Conservation (phyloP, 2,329 filamentous ascomycete genomes). For the Gliomastix tumulicola region DNA sequence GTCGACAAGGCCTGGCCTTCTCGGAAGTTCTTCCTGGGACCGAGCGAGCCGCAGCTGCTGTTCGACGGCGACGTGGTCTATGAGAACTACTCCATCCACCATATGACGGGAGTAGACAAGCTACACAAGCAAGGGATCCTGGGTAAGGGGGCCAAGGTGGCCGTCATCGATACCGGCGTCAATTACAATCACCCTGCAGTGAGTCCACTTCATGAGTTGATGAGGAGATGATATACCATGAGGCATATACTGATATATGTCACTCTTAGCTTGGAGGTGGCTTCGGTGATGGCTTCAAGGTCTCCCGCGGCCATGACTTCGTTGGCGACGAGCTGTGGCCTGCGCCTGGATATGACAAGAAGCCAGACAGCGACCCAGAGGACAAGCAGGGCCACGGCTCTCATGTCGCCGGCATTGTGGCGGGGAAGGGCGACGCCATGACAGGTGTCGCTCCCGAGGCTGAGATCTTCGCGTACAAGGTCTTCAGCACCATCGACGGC, state of each 20-base stretch:
- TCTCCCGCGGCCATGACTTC: slow-evolving; percentile 15
- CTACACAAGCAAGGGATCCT: slow-evolving; percentile 13
- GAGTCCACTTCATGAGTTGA: too few species aligned
- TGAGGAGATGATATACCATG: too few species aligned
- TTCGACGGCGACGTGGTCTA: not conserved
- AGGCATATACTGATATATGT: too few species aligned
- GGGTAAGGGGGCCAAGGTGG: slow-evolving; percentile 15
- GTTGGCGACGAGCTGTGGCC: slow-evolving; percentile 8
- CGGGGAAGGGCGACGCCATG: slow-evolving; percentile 13
- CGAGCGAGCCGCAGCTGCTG: not conserved
- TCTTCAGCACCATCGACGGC: slow-evolving; percentile 11
- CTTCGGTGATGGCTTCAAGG: slow-evolving; percentile 14
- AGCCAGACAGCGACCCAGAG: slow-evolving; percentile 15
- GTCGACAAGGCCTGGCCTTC: slow-evolving; percentile 9
- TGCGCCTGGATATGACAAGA: slow-evolving; percentile 1
- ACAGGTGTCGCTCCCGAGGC: slow-evolving; percentile 19
- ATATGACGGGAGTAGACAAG: slow-evolving; percentile 13
- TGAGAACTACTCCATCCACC: slow-evolving; percentile 7
- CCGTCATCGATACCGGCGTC: slow-evolving; percentile 17
- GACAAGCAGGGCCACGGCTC: slow-evolving; percentile 17
- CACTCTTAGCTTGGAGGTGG: slow-evolving; percentile 15
- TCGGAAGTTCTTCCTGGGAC: slow-evolving; percentile 1
- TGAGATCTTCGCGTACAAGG: slow-evolving; percentile 17
- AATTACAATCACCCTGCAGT: slow-evolving; percentile 12
- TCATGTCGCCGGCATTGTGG: slow-evolving; percentile 21